Evolutionary conservation across 768 basidiomycete genomes (phyloP), one percentile per base, ranked within the genome.

Genomic region (Rhizopogon vinicolor): DNA sequence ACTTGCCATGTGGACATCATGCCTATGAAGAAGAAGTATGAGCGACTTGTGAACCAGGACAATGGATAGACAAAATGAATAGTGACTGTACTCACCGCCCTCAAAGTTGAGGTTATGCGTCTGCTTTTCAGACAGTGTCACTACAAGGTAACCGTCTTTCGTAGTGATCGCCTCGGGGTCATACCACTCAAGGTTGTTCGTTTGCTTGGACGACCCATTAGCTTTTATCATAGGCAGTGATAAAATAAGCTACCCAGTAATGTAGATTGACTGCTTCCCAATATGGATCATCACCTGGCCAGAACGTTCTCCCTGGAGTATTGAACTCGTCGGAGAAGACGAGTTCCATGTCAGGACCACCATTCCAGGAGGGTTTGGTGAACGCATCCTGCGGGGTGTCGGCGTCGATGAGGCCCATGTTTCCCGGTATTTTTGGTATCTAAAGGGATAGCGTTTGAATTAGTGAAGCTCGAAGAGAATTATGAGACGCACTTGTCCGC

Each of bases 251-350:
- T 42, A 74, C 72, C 69, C 74, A 74, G 52, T 75, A 76, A 57
- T 78, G 69, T 28, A 79, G 56, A 60, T 78, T 67, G 18, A 58
- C 73, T 0, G 76, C 87, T 65, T 90, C 86, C 87, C 88, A 89
- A 62, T 87, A 92, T 3, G 91, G 91, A 67, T 93, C 91, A 59
- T 92, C 89, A 5, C 88, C 88, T 41, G 85, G 82, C 72, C 88
- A 91, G 63, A 92, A 92, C 5, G 85, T 78, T 58, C 91, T 75
- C 4, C 89, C 88, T 19, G 86, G 83, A 25, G 73, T 74, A 65
- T 92, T 85, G 66, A 93, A 92, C 65, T 93, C 91, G 69, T 93
- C 91, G 4, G 83, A 86, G 66, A 89, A 92, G 9, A 90, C 86
- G 25, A 92, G 75, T 44, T 70, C 60, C 65, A 66, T 65, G 33